Conservation (phyloP, 345 rosid genomes). For the Gossypium ekmanianum region DNA sequence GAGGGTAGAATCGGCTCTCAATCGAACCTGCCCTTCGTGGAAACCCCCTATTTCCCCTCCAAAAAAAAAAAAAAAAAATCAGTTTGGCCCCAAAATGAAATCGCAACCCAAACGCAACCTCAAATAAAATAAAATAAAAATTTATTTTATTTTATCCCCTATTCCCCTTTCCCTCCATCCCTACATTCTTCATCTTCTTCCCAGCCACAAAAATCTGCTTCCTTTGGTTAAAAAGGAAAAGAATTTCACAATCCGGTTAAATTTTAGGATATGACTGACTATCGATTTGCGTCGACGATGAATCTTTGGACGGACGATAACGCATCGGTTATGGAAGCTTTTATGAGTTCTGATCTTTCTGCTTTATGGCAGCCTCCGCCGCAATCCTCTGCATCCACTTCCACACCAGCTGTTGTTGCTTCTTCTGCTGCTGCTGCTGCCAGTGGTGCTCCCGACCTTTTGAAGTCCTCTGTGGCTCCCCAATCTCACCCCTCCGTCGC, state of each 20-base stretch:
- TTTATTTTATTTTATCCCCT: too few species aligned
- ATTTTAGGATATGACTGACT: constrained; percentile 42
- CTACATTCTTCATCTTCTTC: neutral
- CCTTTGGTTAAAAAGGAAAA: neutral
- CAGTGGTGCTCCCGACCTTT: constrained; percentile 11
- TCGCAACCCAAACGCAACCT: neutral
- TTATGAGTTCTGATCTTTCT: constrained; percentile 77
- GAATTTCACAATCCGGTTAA: neutral
- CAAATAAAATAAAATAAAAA: neutral
- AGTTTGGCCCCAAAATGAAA: too few species aligned
- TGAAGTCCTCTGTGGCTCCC: constrained; percentile 10
- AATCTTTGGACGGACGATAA: constrained; percentile 89
- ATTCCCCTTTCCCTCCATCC: neutral
- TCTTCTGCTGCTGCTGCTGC: neutral
- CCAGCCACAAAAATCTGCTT: neutral
- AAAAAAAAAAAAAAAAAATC: neutral
- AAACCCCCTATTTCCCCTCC: neutral
- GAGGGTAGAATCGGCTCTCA: neutral
- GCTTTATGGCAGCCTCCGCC: constrained; percentile 58
- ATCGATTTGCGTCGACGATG: constrained; percentile 48
- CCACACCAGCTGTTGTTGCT: constrained; percentile 16
- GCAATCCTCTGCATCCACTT: constrained; percentile 38
- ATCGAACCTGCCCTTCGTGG: neutral
- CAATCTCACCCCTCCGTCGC: constrained; percentile 22
- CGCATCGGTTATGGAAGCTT: constrained; percentile 90